These are phyloP conservation scores for Elsinoe fawcettii DNA, from an alignment of 2,329 filamentous ascomycete species.

Conservation along the genomic window DNA sequence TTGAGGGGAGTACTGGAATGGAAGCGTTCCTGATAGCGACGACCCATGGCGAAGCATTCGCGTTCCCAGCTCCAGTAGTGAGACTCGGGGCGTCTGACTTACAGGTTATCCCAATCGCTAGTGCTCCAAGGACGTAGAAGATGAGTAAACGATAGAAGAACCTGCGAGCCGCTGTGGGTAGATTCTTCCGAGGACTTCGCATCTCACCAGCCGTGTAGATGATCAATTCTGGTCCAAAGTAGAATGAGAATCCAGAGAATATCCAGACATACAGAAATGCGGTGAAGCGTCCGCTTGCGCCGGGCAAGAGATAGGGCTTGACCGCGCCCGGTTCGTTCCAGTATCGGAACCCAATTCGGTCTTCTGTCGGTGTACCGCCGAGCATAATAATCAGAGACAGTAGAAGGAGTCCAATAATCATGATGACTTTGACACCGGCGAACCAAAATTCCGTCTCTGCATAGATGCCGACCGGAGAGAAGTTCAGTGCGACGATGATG, in stretches of 20 bases:
- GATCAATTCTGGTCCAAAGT: constrained; percentile 47
- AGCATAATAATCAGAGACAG: constrained; percentile 32
- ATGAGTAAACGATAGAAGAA: constrained; percentile 48
- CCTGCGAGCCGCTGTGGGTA: constrained; percentile 46
- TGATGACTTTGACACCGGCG: constrained; percentile 30
- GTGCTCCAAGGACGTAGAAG: constrained; percentile 50
- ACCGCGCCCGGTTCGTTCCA: constrained; percentile 25
- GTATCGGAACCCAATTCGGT: constrained; percentile 25
- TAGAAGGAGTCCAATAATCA: constrained; percentile 33
- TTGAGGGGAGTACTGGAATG: constrained; percentile 58
- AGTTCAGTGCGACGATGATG: constrained; percentile 22
- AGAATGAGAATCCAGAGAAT: constrained; percentile 43
- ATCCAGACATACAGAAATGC: constrained; percentile 26
- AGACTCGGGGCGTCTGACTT: constrained; percentile 36
- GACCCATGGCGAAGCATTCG: constrained; percentile 51
- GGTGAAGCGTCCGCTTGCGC: constrained; percentile 28
- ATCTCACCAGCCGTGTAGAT: constrained; percentile 47
- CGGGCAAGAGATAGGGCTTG: constrained; percentile 25
- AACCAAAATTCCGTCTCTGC: constrained; percentile 21
- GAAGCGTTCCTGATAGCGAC: constrained; percentile 63
- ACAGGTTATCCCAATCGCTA: constrained; percentile 52
- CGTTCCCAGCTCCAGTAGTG: constrained; percentile 35
- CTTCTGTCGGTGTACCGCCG: constrained; percentile 34
- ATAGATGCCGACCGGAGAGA: constrained; percentile 22
- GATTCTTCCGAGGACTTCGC: constrained; percentile 42